Percentiles rank a stretch among this genome's conserved stretches.
Conservation (phyloP, 2,329 filamentous ascomycete species). For the Tolypocladium sp. region DNA sequence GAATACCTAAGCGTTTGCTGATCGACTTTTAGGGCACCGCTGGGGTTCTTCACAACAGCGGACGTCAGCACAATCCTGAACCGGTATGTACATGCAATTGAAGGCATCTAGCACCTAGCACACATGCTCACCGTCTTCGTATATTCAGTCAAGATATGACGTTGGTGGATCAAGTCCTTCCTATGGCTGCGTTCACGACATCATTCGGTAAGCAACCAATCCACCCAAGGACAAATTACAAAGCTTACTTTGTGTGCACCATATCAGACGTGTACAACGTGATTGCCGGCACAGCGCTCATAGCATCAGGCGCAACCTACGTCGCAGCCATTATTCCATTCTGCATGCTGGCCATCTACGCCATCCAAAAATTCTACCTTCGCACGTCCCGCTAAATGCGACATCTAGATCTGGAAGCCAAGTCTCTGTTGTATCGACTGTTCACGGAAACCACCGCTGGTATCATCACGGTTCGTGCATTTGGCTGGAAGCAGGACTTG, state of each 20-base stretch:
- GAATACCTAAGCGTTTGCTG: neutral
- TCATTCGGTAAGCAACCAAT: slow-evolving; percentile 1
- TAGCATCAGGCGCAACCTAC: slow-evolving; percentile 29
- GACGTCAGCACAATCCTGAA: neutral
- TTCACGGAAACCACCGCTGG: slow-evolving; percentile 6
- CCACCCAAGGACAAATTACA: neutral
- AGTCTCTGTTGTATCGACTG: slow-evolving; percentile 29
- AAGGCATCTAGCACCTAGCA: neutral
- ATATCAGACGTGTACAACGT: neutral
- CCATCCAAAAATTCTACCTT: slow-evolving; percentile 46
- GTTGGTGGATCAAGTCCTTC: slow-evolving; percentile 2
- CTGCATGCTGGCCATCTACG: slow-evolving; percentile 28
- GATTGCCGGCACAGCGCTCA: slow-evolving; percentile 18
- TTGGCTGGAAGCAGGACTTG: slow-evolving; percentile 3
- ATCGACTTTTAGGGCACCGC: neutral
- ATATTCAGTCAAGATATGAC: slow-evolving; percentile 8
- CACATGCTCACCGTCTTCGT: neutral
- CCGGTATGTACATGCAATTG: neutral
- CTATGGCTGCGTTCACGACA: neutral
- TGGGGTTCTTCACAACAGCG: slow-evolving; percentile 1
- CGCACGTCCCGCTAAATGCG: slow-evolving; percentile 49
- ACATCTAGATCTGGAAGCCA: slow-evolving; percentile 49
- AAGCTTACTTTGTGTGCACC: too few relatives aligned
- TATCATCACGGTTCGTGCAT: slow-evolving; percentile 5
- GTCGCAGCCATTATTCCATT: slow-evolving; percentile 37